These are phyloP conservation scores for Venturia effusa DNA, from an alignment of 2,329 filamentous ascomycete species.

Conservation along the genomic window DNA sequence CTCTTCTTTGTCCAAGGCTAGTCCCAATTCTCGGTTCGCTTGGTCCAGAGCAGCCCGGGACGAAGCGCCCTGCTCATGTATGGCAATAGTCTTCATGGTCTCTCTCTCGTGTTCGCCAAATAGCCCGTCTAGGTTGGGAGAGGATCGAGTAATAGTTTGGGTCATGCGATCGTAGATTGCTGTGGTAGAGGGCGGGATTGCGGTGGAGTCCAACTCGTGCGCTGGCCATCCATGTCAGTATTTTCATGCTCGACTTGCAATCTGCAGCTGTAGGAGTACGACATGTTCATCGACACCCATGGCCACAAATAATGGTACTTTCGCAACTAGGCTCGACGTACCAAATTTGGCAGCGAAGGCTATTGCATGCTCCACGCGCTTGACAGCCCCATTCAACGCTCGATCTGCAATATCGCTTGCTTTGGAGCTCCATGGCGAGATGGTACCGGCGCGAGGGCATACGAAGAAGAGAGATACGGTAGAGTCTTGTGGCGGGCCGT, in stretches of 20 bases:
- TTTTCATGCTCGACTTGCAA: neutral
- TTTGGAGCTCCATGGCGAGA: conserved; percentile 96
- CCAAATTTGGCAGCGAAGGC: conserved; percentile 49
- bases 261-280: neutral
- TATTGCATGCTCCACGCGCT: conserved; percentile 79
- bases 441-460: conserved; percentile 65
- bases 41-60: conserved; percentile 65
- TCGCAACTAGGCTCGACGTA: neutral
- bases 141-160: conserved; percentile 57
- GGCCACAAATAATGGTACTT: conserved; percentile 36
- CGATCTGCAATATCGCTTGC: conserved; percentile 90
- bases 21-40: conserved; percentile 73
- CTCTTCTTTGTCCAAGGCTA: conserved; percentile 79
- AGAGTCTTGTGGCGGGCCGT: conserved; percentile 39
- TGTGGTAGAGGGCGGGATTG: neutral
- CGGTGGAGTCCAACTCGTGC: neutral
- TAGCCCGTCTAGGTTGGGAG: conserved; percentile 63
- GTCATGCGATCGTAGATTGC: conserved; percentile 88
- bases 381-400: conserved; percentile 58
- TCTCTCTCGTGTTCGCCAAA: conserved; percentile 60
- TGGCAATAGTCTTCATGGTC: conserved; percentile 63
- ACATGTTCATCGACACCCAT: conserved; percentile 31
- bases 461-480: conserved; percentile 56
- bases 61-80: conserved; percentile 53
- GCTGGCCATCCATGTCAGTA: neutral